These are phyloP conservation scores for Pneumocystis carinii DNA, from an alignment of 1,139 yeast species.

Conservation along the genomic window DNA sequence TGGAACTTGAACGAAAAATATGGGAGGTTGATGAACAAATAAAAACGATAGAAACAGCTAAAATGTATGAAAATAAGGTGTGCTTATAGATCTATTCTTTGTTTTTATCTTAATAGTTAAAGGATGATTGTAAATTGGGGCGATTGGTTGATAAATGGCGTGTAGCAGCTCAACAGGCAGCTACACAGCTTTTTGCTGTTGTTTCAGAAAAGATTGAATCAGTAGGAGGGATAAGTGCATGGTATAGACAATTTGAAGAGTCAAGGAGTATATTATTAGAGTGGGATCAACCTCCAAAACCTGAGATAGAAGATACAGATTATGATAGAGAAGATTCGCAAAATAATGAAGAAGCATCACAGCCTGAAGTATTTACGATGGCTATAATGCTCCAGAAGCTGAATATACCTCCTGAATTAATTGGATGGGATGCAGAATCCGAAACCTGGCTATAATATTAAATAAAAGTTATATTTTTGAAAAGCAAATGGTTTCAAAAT, in stretches of 20 bases:
- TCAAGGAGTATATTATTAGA: not conserved
- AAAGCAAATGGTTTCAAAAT: not conserved
- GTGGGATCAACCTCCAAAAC: not conserved
- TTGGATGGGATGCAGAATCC: constrained; percentile 2
- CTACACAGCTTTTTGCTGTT: constrained; percentile 2
- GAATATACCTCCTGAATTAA: constrained; percentile 6
- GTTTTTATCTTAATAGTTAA: not conserved
- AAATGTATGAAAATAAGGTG: constrained; percentile 3
- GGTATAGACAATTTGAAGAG: not conserved
- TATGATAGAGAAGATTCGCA: not conserved
- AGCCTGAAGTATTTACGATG: constrained; percentile 6
- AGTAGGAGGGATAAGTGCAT: constrained; percentile 3
- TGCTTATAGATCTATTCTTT: not conserved
- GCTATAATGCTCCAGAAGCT: constrained; percentile 6
- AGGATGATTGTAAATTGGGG: constrained; percentile 4
- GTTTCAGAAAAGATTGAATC: constrained; percentile 7
- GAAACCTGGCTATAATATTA: not conserved
- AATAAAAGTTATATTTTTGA: not conserved
- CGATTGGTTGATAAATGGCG: constrained; percentile 4
- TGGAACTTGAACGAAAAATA: not conserved
- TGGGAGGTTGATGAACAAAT: not conserved
- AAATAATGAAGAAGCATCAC: not conserved
- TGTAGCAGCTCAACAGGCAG: constrained; percentile 7
- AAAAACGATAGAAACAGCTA: constrained; percentile 3
- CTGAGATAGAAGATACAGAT: not conserved